Evolutionary conservation across 257 asterid species (phyloP).

Genomic region (Galeopsis tetrahit): DNA sequence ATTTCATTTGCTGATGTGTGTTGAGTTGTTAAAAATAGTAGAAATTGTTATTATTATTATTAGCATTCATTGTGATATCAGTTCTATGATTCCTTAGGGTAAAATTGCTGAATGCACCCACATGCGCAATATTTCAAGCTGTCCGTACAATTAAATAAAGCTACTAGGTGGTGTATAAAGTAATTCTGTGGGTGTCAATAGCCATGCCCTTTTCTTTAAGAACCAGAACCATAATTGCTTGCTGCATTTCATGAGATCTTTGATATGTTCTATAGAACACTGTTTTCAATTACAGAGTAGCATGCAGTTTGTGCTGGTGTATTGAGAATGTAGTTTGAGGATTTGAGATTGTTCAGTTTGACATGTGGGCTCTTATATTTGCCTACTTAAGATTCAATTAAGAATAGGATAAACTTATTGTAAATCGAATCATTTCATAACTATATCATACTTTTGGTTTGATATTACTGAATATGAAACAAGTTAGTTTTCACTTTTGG

Average conservation of each 20-base stretch:
- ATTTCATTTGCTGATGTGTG: neutral
- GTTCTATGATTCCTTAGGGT: neutral
- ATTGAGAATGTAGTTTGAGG: neutral
- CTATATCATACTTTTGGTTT: neutral
- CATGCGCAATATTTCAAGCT: too few species aligned
- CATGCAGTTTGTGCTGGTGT: neutral
- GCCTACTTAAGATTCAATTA: neutral
- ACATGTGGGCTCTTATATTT: neutral
- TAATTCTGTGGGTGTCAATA: too few species aligned
- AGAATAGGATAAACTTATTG: neutral
- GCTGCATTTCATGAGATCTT: neutral
- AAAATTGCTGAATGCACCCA: too few species aligned
- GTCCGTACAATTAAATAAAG: too few species aligned
- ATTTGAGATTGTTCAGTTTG: neutral
- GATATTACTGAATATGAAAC: neutral
- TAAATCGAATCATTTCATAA: constrained; percentile 12
- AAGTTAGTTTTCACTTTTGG: constrained; percentile 6
- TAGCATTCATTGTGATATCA: neutral
- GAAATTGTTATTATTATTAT: neutral
- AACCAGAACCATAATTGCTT: neutral
- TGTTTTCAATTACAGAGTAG: neutral
- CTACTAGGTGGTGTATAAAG: too few species aligned
- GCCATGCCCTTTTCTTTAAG: neutral
- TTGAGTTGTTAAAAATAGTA: neutral
- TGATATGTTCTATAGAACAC: neutral